Evolutionary conservation across 495 filamentous ascomycete genomes (phyloP).

Genomic region (Cenococcum geophilum): DNA sequence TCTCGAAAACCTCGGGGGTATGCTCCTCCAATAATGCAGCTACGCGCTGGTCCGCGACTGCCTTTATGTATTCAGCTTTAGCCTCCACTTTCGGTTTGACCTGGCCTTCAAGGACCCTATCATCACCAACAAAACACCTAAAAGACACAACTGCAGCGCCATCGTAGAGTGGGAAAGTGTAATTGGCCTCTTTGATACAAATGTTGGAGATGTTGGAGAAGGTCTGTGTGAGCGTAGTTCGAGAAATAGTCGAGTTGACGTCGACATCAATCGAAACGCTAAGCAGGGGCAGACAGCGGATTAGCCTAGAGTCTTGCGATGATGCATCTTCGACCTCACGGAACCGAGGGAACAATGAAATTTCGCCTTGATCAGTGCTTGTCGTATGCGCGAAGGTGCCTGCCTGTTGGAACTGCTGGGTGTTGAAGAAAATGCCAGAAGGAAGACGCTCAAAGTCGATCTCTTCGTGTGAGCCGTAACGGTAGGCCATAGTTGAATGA

Average conservation of each 20-base stretch:
- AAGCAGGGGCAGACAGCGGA: conserved; percentile 6
- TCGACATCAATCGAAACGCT: conserved; percentile 3
- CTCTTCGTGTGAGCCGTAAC: no score
- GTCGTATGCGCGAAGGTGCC: no score
- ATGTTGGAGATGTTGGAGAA: neutral
- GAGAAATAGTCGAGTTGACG: conserved; percentile 1
- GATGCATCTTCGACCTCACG: no score
- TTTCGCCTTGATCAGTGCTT: no score
- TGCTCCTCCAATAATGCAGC: conserved; percentile 34
- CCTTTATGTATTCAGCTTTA: conserved; percentile 14
- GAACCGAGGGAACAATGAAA: no score
- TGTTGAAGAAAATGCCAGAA: no score
- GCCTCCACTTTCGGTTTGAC: conserved; percentile 12
- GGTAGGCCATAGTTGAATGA: no score
- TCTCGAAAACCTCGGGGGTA: conserved; percentile 33
- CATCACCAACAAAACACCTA: neutral
- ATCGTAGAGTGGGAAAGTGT: conserved; percentile 16
- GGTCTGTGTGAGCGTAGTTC: conserved; percentile 1
- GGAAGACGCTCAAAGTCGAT: no score
- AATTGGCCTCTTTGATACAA: neutral
- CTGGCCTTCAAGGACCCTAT: neutral
- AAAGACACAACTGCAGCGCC: conserved; percentile 7
- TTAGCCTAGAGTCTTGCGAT: no score
- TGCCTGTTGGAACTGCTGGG: no score
- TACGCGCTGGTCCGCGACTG: conserved; percentile 17